phyloP scores from a whole-genome alignment of 1,284 basidiomycete species.

The Gymnopus androsaceus region DNA sequence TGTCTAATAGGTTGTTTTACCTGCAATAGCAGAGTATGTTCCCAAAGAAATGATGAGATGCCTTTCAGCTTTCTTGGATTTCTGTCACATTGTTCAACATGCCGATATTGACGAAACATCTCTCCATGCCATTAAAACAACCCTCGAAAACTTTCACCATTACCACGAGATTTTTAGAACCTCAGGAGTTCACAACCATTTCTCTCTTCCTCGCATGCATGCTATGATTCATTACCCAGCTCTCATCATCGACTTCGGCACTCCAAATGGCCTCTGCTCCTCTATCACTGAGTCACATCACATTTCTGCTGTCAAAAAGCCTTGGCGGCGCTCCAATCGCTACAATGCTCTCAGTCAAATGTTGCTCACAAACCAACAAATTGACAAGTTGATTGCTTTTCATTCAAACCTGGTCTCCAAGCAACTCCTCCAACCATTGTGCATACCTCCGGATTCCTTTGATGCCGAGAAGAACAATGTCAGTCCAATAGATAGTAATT shows the following conservation, averaged over 20 bases:
- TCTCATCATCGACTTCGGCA: conserved; percentile 15
- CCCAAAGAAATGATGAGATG: conserved; percentile 24
- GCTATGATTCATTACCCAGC: conserved; percentile 15
- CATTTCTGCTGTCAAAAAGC: conserved; percentile 28
- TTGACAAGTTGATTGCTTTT: conserved; percentile 26
- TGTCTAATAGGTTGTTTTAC: conserved; percentile 31
- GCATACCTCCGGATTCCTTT: not conserved
- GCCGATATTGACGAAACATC: not conserved
- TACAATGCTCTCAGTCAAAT: conserved; percentile 26
- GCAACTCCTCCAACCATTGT: not conserved
- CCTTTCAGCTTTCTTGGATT: conserved; percentile 31
- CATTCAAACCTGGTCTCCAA: conserved; percentile 4
- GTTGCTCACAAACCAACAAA: conserved; percentile 24
- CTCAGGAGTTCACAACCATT: conserved; percentile 24
- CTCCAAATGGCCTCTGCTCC: conserved; percentile 19
- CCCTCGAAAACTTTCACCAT: conserved; percentile 29
- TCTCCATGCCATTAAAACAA: not conserved
- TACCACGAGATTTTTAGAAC: conserved; percentile 30
- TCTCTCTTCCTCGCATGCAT: conserved; percentile 25
- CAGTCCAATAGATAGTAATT: conserved; percentile 1
- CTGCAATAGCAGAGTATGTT: conserved; percentile 29
- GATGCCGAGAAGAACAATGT: conserved; percentile 7
- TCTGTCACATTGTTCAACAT: conserved; percentile 34
- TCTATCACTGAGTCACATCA: conserved; percentile 20
- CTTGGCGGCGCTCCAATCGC: conserved; percentile 27